Evolutionary conservation across 768 basidiomycete species (phyloP).

Genomic region (Psilocybe subaeruginosa): DNA sequence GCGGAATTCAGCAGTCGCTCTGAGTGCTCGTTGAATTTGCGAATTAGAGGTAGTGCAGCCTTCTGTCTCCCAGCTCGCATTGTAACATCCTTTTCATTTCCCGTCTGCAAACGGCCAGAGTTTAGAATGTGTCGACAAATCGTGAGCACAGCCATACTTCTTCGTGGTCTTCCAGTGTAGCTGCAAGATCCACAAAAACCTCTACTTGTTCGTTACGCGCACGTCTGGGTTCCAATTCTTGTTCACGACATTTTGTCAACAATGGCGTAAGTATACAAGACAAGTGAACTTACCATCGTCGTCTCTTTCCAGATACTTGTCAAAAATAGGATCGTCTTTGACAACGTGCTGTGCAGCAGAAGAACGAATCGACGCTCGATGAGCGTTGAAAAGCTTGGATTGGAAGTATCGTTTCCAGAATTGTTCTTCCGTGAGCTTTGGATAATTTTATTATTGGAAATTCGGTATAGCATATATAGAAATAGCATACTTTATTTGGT

Average conservation of each 20-base stretch:
- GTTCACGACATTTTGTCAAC: not conserved
- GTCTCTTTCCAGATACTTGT: constrained; percentile 93
- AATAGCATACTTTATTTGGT: constrained; percentile 68
- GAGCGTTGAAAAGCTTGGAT: constrained; percentile 93
- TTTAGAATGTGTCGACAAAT: not conserved
- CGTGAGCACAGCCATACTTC: constrained; percentile 52
- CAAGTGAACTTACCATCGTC: constrained; percentile 74
- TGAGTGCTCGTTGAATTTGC: constrained; percentile 98
- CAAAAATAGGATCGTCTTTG: constrained; percentile 92
- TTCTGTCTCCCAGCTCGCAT: constrained; percentile 95
- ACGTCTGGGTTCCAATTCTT: constrained; percentile 80
- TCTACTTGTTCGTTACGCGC: constrained; percentile 69
- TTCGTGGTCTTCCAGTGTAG: constrained; percentile 89
- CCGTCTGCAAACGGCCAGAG: constrained; percentile 56
- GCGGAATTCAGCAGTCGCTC: constrained; percentile 85
- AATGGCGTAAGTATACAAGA: not conserved
- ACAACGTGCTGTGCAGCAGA: constrained; percentile 83
- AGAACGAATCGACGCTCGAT: constrained; percentile 90
- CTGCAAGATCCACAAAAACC: constrained; percentile 81
- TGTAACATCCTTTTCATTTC: constrained; percentile 87
- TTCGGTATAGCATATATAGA: constrained; percentile 3
- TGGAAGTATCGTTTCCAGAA: constrained; percentile 99
- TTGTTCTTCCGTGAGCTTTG: constrained; percentile 83
- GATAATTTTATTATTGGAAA: constrained; percentile 12
- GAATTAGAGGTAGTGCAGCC: constrained; percentile 87